Evolutionary conservation across 73 alveolate genomes (phyloP).

Genomic region (Blepharisma japonicum): DNA sequence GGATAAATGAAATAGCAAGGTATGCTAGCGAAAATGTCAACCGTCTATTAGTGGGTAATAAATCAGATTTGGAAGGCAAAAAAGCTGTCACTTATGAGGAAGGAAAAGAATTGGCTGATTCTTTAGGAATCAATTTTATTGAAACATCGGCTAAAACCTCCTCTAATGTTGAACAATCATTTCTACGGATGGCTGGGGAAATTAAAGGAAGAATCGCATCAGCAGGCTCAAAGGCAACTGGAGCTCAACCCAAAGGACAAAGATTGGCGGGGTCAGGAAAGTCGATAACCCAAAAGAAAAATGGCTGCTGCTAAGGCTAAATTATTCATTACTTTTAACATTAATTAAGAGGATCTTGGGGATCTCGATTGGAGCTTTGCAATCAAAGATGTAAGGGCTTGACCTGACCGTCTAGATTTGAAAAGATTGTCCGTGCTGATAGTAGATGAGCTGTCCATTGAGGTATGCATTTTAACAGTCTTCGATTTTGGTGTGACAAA

Average conservation of each 20-base stretch:
- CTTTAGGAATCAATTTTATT: conserved; percentile 68
- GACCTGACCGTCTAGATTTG: too few relatives aligned
- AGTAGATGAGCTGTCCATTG: too few relatives aligned
- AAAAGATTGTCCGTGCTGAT: too few relatives aligned
- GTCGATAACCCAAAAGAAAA: too few relatives aligned
- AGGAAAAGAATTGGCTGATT: conserved; percentile 61
- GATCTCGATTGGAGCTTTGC: too few relatives aligned
- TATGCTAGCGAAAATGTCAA: conserved; percentile 35
- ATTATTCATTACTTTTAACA: too few relatives aligned
- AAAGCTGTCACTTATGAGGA: conserved; percentile 56
- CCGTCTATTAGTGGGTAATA: conserved; percentile 47
- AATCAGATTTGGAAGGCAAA: conserved; percentile 48
- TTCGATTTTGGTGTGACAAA: too few relatives aligned
- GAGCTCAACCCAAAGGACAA: not conserved
- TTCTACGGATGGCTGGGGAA: conserved; percentile 32
- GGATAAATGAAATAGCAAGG: conserved; percentile 40
- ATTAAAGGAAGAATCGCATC: conserved; percentile 36
- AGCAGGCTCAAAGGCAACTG: too few relatives aligned
- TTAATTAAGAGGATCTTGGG: too few relatives aligned
- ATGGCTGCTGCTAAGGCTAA: too few relatives aligned
- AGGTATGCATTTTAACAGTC: too few relatives aligned
- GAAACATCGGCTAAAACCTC: conserved; percentile 87
- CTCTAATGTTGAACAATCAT: conserved; percentile 64
- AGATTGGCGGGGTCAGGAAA: not conserved
- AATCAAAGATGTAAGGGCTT: too few relatives aligned